Evolutionary conservation across 352 stramenopile species (phyloP), one percentile per base, ranked within the genome.

Genomic region (Globisporangium carolinianum): DNA sequence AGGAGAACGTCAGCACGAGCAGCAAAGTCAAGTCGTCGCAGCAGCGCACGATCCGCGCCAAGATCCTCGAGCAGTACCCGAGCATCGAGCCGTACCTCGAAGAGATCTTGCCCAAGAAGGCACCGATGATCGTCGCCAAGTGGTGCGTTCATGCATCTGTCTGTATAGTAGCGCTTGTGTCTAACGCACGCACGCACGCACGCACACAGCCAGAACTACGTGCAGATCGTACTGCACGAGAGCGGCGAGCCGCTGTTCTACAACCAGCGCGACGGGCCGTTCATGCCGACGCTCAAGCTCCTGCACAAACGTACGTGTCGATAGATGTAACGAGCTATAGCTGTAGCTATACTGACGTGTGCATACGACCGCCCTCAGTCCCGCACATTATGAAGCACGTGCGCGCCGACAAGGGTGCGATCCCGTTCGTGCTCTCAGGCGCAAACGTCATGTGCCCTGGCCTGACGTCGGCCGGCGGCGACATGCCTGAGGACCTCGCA

Each of bases 371-470:
- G 18, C 15, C 1, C 38, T 12, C 53, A 95, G 81, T 95, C 43
- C 92, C 92, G 45, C 81, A 94, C 54, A 88, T 97, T 47, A 98
- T 98, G 91, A 92, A 94, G 64, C 77, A 85, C 55, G 91, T 97
- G 62, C 79, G 88, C 47, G 96, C 98, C 2, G 97, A 99, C 77
- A 98, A 98, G 72, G 97, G 97, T 50, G 97, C 96, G 1, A 99
- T 99, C 76, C 96, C 95, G 54, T 99, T 98, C 67, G 76, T 99
- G 57, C 73, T 99, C 11, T 98, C 95, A 6, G 97, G 97, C 14
- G 97, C 97, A 24, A 98, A 99, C 77, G 94, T 99, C 56, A 99
- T 99, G 97, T 99, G 96, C 60, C 96, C 96, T 12, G 97, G 97
- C 15, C 79, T 99, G 12, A 99, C 96, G 6, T 98, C 96, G 60